Percentiles rank a stretch among this genome's conserved stretches.
Evolutionary conservation across 208 protist species (phyloP).

Genomic region (Cochliopodium minus): DNA sequence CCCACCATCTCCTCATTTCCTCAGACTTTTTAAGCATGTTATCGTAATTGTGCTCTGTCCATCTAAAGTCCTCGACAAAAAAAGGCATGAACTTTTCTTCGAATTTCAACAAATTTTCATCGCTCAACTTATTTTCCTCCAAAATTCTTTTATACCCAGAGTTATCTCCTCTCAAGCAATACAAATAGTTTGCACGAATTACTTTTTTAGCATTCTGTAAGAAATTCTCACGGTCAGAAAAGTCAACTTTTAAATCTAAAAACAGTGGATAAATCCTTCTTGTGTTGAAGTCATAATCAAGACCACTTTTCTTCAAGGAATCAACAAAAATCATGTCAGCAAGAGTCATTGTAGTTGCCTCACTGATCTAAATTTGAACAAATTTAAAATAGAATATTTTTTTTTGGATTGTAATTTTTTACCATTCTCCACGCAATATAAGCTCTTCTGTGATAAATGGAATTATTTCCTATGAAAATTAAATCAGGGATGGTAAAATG

Average conservation of each 20-base stretch:
- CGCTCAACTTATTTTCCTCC: not conserved
- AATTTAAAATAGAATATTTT: too few species aligned
- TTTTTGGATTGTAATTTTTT: too few species aligned
- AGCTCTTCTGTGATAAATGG: not conserved
- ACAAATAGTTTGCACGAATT: not conserved
- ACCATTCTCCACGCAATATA: slow-evolving; percentile 11
- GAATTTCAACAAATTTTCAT: not conserved
- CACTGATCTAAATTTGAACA: too few species aligned
- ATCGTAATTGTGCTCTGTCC: not conserved
- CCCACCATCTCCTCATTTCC: not conserved
- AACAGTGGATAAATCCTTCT: slow-evolving; percentile 4
- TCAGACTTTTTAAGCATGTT: not conserved
- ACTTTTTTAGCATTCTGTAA: not conserved
- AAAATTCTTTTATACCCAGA: not conserved
- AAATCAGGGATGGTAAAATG: not conserved
- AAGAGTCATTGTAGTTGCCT: not conserved
- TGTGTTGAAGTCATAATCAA: slow-evolving; percentile 4
- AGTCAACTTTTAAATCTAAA: not conserved
- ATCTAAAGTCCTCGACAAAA: slow-evolving; percentile 3
- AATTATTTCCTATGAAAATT: not conserved
- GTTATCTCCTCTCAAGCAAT: not conserved
- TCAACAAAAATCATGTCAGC: slow-evolving; percentile 4
- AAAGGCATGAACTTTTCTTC: not conserved
- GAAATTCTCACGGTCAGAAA: not conserved
- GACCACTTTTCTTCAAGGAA: not conserved